These are phyloP conservation scores for Solanum phureja DNA, from an alignment of 257 asterid genomes.

Conservation along the genomic window DNA sequence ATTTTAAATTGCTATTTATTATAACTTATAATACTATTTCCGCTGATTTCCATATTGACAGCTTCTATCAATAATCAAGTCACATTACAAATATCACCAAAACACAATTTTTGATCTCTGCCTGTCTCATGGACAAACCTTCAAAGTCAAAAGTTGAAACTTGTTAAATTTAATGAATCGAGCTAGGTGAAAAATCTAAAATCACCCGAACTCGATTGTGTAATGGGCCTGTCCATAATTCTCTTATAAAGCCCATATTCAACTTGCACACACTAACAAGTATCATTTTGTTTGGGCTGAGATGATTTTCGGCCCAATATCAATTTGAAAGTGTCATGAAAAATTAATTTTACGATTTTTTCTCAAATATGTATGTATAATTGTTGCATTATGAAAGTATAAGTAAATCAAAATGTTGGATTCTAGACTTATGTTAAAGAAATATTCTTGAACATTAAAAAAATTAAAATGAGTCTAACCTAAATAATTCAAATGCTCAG, in stretches of 20 bases:
- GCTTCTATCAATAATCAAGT: not conserved
- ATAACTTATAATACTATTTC: too few relatives aligned
- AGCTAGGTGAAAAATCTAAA: not conserved
- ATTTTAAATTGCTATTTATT: not conserved
- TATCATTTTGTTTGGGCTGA: not conserved
- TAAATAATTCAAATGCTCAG: too few relatives aligned
- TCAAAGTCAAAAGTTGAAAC: not conserved
- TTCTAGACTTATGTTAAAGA: too few relatives aligned
- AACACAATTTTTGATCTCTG: not conserved
- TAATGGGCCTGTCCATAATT: not conserved
- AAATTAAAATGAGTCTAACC: too few relatives aligned
- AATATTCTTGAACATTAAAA: too few relatives aligned
- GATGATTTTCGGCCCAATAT: not conserved
- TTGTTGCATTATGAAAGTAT: too few relatives aligned
- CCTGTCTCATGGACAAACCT: not conserved
- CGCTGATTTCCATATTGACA: too few relatives aligned
- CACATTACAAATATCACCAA: not conserved
- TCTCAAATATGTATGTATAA: too few relatives aligned
- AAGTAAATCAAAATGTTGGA: too few relatives aligned
- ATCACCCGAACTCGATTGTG: not conserved
- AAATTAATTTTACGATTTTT: too few relatives aligned
- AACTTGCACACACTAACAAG: not conserved
- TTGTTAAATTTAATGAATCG: not conserved
- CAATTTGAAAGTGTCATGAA: not conserved
- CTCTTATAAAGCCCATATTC: not conserved